Conservation (phyloP, 179 eudicot species). For the Spergularia azorica region DNA sequence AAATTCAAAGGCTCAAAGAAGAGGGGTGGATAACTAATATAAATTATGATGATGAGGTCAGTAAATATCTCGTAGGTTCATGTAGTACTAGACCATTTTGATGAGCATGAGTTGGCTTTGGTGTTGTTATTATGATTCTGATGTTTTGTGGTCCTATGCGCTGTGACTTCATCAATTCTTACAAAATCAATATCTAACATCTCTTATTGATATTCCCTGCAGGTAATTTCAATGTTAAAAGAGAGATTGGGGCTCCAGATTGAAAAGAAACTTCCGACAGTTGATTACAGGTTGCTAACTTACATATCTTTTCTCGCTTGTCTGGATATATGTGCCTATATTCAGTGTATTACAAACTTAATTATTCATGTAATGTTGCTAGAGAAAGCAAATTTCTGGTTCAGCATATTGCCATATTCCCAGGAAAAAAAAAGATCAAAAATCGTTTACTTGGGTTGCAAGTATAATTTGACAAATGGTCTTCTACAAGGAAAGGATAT, state of each 20-base stretch:
- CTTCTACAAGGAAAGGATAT: slow-evolving; percentile 1
- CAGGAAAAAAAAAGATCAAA: no score
- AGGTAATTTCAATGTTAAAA: slow-evolving; percentile 78
- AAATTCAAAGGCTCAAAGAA: slow-evolving; percentile 77
- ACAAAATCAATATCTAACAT: background rate
- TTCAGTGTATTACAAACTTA: background rate
- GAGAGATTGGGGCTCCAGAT: slow-evolving; percentile 54
- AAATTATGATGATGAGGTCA: slow-evolving; percentile 91
- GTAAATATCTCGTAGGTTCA: slow-evolving; percentile 4
- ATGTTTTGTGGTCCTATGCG: slow-evolving; percentile 1
- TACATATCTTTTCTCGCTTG: background rate
- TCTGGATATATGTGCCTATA: background rate
- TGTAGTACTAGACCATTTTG: background rate
- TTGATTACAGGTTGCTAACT: slow-evolving; percentile 68
- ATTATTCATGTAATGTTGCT: background rate
- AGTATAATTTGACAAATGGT: background rate
- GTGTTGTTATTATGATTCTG: background rate
- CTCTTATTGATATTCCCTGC: slow-evolving; percentile 22
- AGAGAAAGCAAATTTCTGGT: background rate
- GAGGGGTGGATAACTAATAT: slow-evolving; percentile 91
- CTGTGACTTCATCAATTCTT: background rate
- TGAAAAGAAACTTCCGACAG: slow-evolving; percentile 72
- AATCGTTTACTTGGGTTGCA: no score
- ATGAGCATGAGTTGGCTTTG: background rate
- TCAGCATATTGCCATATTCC: no score